phyloP scores from a whole-genome alignment of 495 filamentous ascomycete species.

The Penicillium crystallinum region DNA sequence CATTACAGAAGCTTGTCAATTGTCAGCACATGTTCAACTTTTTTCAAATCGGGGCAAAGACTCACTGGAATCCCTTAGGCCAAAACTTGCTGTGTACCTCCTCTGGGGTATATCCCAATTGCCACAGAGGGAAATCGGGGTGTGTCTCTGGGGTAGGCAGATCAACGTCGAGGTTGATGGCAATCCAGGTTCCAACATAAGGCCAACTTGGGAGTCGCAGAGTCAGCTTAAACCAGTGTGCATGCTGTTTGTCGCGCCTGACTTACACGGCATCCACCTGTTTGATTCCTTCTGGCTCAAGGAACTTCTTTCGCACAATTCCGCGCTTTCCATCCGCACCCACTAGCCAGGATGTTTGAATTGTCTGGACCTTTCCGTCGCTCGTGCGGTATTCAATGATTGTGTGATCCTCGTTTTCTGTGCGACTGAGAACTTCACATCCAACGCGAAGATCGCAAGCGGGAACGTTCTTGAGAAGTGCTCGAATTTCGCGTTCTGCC shows the following conservation, averaged over 20 bases:
- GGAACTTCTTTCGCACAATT: constrained; percentile 38
- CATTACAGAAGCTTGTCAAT: constrained; percentile 21
- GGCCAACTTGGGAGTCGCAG: not conserved
- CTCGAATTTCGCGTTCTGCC: constrained; percentile 2
- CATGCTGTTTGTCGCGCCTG: too few species aligned
- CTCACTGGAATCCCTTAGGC: constrained; percentile 25
- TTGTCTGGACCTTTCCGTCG: constrained; percentile 7
- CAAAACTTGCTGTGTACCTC: constrained; percentile 42
- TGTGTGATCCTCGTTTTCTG: constrained; percentile 16
- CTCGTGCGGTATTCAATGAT: constrained; percentile 25
- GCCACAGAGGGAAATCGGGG: constrained; percentile 41
- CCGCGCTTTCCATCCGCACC: constrained; percentile 46
- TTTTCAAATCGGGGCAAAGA: not conserved
- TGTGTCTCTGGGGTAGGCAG: constrained; percentile 38
- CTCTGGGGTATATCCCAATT: constrained; percentile 33
- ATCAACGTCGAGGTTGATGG: constrained; percentile 36
- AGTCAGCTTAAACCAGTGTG: not conserved
- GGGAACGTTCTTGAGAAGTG: constrained; percentile 13
- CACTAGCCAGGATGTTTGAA: constrained; percentile 30
- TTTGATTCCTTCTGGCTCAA: constrained; percentile 31
- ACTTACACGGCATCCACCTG: constrained; percentile 5
- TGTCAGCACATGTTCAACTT: not conserved
- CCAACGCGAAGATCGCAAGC: constrained; percentile 16
- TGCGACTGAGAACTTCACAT: constrained; percentile 26
- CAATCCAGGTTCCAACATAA: constrained; percentile 40